A percentile compares a stretch with the other conserved stretches of the same genome.
phyloP scores from a whole-genome alignment of 2,329 filamentous ascomycete genomes.

The Kalmusia sp. region DNA sequence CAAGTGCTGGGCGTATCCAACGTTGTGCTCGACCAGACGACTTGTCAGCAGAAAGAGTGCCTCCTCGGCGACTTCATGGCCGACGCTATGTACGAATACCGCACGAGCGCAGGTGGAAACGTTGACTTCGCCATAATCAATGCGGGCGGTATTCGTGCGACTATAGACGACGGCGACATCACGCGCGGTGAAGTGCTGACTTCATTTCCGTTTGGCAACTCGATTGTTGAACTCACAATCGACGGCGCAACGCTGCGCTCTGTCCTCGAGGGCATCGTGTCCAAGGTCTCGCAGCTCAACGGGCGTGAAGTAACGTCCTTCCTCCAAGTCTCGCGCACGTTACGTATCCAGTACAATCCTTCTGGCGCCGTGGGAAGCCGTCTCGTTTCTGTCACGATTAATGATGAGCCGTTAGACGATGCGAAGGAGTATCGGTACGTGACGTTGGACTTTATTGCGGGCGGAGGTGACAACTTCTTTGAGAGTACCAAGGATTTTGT shows the following conservation, averaged over 20 bases:
- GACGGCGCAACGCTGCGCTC: constrained; percentile 63
- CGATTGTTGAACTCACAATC: constrained; percentile 65
- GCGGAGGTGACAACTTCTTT: constrained; percentile 68
- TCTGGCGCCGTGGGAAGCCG: constrained; percentile 56
- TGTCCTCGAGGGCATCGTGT: constrained; percentile 66
- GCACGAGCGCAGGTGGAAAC: constrained; percentile 55
- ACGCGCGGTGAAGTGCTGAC: constrained; percentile 70
- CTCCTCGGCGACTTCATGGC: constrained; percentile 52
- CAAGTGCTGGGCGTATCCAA: constrained; percentile 64
- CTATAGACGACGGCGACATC: constrained; percentile 66
- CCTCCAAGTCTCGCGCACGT: constrained; percentile 59
- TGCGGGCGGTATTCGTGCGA: constrained; percentile 68
- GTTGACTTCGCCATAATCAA: constrained; percentile 69
- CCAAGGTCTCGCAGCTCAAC: constrained; percentile 63
- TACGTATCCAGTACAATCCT: constrained; percentile 62
- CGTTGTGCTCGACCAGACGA: constrained; percentile 65
- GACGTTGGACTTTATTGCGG: constrained; percentile 69
- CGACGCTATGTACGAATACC: constrained; percentile 67
- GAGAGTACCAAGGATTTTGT: constrained; percentile 49
- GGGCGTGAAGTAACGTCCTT: constrained; percentile 62
- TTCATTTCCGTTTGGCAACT: constrained; percentile 71
- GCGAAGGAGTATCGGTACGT: constrained; percentile 62
- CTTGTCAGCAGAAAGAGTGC: constrained; percentile 66
- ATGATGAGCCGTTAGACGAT: constrained; percentile 56
- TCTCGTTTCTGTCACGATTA: constrained; percentile 62